These are phyloP conservation scores for Metroxylon sagu DNA, from an alignment of 176 grass and related monocot species.

Conservation along the genomic window DNA sequence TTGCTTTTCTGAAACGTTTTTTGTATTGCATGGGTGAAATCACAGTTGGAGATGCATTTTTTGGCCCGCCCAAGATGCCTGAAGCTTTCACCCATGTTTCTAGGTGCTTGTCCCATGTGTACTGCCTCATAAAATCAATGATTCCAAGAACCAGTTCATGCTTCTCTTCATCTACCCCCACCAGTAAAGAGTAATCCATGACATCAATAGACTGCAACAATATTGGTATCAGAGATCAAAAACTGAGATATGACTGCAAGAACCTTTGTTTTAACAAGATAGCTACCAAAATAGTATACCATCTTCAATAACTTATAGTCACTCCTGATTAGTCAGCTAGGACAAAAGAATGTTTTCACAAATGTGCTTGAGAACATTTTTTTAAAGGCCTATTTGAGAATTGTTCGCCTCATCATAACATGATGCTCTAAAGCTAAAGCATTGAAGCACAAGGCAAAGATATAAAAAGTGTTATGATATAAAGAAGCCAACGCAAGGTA, in stretches of 20 bases:
- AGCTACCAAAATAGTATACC: conserved; percentile 6
- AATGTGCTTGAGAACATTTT: too few relatives aligned
- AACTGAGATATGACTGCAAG: conserved; percentile 4
- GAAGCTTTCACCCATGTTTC: conserved; percentile 96
- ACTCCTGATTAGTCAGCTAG: too few relatives aligned
- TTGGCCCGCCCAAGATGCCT: conserved; percentile 73
- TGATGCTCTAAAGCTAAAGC: too few relatives aligned
- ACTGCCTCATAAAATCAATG: conserved; percentile 99
- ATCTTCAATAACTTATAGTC: not conserved
- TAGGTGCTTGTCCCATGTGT: conserved; percentile 99
- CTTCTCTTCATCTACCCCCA: conserved; percentile 93
- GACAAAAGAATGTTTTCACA: too few relatives aligned
- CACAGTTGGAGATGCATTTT: conserved; percentile 70
- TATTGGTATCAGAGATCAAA: conserved; percentile 8
- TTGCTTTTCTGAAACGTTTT: conserved; percentile 92
- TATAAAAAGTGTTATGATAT: too few relatives aligned
- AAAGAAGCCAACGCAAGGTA: too few relatives aligned
- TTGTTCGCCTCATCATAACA: too few relatives aligned
- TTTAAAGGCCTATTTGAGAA: too few relatives aligned
- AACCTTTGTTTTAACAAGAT: conserved; percentile 4
- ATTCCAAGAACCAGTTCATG: conserved; percentile 91
- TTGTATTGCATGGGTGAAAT: conserved; percentile 95
- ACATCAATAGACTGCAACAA: conserved; percentile 83
- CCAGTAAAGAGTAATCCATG: conserved; percentile 98
- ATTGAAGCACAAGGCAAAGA: too few relatives aligned